A percentile compares a stretch with the other conserved stretches of the same genome.
Conservation (phyloP, 169 alveolate genomes). For the Babesia ovata region DNA sequence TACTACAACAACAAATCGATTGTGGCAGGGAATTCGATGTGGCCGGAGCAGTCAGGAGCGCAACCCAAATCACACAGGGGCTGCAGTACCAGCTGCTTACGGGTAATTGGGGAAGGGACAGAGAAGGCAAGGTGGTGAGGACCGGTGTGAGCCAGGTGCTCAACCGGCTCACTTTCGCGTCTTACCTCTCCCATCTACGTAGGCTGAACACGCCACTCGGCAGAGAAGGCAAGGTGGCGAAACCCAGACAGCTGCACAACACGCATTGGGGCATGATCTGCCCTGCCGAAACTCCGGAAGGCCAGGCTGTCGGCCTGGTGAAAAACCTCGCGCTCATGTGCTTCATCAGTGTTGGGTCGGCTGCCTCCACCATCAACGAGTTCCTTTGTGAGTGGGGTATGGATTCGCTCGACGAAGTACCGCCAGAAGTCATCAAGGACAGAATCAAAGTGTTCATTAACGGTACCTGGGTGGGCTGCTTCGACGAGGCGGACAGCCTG, state of each 20-base stretch:
- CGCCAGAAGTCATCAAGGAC: conserved; percentile 87
- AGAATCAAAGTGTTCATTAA: conserved; percentile 93
- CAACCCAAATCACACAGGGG: conserved; percentile 90
- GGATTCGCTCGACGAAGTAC: conserved; percentile 86
- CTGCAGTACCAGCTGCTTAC: conserved; percentile 82
- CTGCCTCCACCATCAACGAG: conserved; percentile 84
- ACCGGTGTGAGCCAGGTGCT: conserved; percentile 98
- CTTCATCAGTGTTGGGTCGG: conserved; percentile 93
- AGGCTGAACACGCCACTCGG: conserved; percentile 99
- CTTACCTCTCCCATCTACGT: conserved; percentile 97
- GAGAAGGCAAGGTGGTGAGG: conserved; percentile 94
- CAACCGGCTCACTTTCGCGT: conserved; percentile 97
- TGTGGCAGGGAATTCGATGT: conserved; percentile 89
- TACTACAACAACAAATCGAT: conserved; percentile 90
- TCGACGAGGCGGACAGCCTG: conserved; percentile 90
- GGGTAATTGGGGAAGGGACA: conserved; percentile 98
- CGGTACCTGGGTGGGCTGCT: conserved; percentile 97
- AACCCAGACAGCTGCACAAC: conserved; percentile 99
- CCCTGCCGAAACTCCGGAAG: conserved; percentile 99
- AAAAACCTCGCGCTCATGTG: conserved; percentile 98
- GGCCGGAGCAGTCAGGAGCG: conserved; percentile 88
- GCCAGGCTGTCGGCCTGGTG: conserved; percentile 99
- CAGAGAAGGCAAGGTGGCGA: conserved; percentile 98
- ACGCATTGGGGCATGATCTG: conserved; percentile 99
- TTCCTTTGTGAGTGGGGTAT: conserved; percentile 89